These are phyloP conservation scores for Phaseolus lunatus DNA, from an alignment of 306 rosid genomes.

Conservation along the genomic window DNA sequence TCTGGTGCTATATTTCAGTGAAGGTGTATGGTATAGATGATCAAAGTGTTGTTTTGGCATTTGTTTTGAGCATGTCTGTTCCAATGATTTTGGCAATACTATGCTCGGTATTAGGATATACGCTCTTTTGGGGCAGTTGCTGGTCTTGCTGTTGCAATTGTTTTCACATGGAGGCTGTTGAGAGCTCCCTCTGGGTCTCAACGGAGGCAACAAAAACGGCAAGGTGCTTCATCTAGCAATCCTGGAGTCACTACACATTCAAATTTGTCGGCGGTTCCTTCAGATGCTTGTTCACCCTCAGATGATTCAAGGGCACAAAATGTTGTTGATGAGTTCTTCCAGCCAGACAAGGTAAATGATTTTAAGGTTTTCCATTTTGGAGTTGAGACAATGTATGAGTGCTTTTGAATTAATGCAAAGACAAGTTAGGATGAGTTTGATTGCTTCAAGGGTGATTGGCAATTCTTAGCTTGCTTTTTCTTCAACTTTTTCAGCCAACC, in stretches of 20 bases:
- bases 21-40: conserved; percentile 16
- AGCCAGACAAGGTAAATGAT: conserved; percentile 69
- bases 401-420: not conserved
- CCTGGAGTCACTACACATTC: conserved; percentile 61
- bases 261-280: conserved; percentile 48
- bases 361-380: conserved; percentile 4
- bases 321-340: conserved; percentile 78
- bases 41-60: conserved; percentile 25
- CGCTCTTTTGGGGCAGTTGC: conserved; percentile 89
- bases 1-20: conserved; percentile 1
- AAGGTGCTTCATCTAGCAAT: conserved; percentile 66
- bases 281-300: conserved; percentile 55
- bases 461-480: conserved; percentile 44
- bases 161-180: conserved; percentile 92
- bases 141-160: conserved; percentile 85
- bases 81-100: conserved; percentile 9
- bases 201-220: conserved; percentile 80
- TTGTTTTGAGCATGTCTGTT: conserved; percentile 31
- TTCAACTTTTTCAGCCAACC: conserved; percentile 69
- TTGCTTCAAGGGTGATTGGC: conserved; percentile 31
- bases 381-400: conserved; percentile 13
- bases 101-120: conserved; percentile 65
- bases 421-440: conserved; percentile 13
- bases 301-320: conserved; percentile 77
- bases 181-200: conserved; percentile 70